A percentile compares a stretch with the other conserved stretches of the same genome.
These are phyloP conservation scores for Breviolum minutum DNA, from an alignment of 73 alveolate species.

Conservation along the genomic window DNA sequence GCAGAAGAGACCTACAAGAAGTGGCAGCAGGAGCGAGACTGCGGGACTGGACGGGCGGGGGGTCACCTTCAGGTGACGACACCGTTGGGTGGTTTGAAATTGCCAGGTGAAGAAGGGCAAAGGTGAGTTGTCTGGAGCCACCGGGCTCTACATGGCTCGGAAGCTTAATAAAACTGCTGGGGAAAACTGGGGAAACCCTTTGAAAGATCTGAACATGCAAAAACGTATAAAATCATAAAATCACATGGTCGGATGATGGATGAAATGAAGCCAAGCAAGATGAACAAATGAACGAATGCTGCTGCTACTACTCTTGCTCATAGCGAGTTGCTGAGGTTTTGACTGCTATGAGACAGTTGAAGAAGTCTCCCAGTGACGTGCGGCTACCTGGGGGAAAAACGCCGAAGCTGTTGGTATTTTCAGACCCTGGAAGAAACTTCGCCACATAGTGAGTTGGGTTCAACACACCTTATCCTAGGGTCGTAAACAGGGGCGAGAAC, in stretches of 20 bases:
- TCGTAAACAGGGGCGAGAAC: neutral
- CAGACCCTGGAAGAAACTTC: neutral
- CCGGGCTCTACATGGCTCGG: conserved; percentile 82
- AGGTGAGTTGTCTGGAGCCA: conserved; percentile 60
- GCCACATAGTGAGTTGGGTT: neutral
- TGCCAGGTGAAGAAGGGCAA: conserved; percentile 57
- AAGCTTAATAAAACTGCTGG: too few species aligned
- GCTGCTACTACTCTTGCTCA: neutral
- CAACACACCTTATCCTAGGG: neutral
- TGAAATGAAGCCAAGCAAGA: too few species aligned
- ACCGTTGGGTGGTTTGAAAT: neutral
- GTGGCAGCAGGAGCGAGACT: conserved; percentile 55
- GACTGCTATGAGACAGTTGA: conserved; percentile 81
- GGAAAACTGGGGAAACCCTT: too few species aligned
- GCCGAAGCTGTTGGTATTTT: neutral
- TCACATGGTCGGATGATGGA: too few species aligned
- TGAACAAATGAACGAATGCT: too few species aligned
- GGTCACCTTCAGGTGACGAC: neutral
- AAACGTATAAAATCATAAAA: too few species aligned
- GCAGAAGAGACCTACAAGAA: conserved; percentile 67
- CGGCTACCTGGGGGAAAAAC: neutral
- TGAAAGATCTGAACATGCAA: too few species aligned
- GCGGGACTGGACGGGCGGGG: neutral
- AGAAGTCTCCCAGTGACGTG: conserved; percentile 37
- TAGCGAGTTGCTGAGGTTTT: neutral